Percentiles rank a stretch among this genome's conserved stretches.
Conservation (phyloP, 345 rosid genomes). For the Salix viminalis region DNA sequence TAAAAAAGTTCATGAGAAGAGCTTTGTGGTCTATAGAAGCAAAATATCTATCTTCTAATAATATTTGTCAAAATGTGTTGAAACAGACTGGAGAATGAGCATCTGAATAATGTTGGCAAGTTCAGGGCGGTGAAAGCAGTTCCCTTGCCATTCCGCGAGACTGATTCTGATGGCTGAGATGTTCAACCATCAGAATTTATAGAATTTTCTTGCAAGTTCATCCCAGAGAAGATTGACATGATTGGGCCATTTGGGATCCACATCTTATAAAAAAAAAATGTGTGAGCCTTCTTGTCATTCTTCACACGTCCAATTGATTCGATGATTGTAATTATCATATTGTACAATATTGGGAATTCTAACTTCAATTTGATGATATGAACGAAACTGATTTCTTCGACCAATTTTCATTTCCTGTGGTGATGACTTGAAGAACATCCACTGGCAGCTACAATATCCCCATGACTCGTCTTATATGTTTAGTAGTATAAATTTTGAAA, state of each 20-base stretch:
- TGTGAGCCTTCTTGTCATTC: background rate
- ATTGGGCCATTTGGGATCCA: background rate
- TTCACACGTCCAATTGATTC: constrained; percentile 7
- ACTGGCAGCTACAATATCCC: background rate
- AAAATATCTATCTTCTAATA: background rate
- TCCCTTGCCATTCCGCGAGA: constrained; percentile 76
- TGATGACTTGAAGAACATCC: background rate
- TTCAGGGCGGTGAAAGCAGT: constrained; percentile 87
- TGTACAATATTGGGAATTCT: background rate
- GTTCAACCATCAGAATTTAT: background rate
- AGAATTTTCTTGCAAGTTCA: background rate
- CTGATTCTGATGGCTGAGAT: constrained; percentile 55
- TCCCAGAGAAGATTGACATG: background rate
- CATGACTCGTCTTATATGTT: background rate
- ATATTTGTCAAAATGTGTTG: background rate
- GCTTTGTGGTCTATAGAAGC: background rate
- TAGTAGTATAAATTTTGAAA: background rate
- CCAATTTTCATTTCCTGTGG: background rate
- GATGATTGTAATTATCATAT: background rate
- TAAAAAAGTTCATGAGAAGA: background rate
- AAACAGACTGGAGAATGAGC: constrained; percentile 88
- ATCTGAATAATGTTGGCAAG: constrained; percentile 76
- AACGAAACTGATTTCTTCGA: background rate
- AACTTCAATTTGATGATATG: background rate
- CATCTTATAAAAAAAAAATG: background rate